These are phyloP conservation scores for Ceratobasidium sp. DNA, from an alignment of 1,284 basidiomycete genomes.

Conservation along the genomic window DNA sequence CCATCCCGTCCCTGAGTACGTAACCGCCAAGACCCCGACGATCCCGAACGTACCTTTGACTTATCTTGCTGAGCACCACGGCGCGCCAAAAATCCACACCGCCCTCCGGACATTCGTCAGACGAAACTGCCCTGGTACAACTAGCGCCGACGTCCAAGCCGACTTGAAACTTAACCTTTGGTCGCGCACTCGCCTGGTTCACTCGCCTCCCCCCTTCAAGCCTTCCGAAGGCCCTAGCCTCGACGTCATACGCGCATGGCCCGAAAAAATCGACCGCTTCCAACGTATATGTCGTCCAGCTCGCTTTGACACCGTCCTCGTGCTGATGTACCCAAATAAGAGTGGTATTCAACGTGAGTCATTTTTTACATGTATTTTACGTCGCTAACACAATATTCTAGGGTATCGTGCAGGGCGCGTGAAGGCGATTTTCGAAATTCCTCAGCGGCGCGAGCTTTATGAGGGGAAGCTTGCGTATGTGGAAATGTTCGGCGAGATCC, in stretches of 20 bases:
- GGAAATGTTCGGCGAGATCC: background rate
- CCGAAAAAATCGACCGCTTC: background rate
- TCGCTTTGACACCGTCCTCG: constrained; percentile 13
- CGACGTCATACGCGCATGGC: constrained; percentile 6
- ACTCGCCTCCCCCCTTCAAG: constrained; percentile 11
- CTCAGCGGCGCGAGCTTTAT: background rate
- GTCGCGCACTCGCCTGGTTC: background rate
- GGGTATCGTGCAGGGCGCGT: background rate
- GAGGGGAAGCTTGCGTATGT: background rate
- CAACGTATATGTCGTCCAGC: background rate
- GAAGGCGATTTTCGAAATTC: background rate
- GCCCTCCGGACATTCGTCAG: background rate
- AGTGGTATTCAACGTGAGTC: constrained; percentile 6
- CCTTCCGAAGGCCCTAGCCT: background rate
- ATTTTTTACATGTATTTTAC: background rate
- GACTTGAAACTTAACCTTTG: background rate
- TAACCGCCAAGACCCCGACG: background rate
- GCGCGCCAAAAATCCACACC: background rate
- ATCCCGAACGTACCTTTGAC: background rate
- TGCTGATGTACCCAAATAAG: background rate
- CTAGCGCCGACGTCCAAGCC: background rate
- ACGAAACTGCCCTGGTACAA: background rate
- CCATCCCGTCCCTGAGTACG: constrained; percentile 8
- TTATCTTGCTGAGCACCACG: background rate
- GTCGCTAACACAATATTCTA: background rate